Percentiles rank a stretch among this genome's conserved stretches.
Conservation (phyloP, 371 early-diverging fungal species). For the Actinomortierella wolfii region DNA sequence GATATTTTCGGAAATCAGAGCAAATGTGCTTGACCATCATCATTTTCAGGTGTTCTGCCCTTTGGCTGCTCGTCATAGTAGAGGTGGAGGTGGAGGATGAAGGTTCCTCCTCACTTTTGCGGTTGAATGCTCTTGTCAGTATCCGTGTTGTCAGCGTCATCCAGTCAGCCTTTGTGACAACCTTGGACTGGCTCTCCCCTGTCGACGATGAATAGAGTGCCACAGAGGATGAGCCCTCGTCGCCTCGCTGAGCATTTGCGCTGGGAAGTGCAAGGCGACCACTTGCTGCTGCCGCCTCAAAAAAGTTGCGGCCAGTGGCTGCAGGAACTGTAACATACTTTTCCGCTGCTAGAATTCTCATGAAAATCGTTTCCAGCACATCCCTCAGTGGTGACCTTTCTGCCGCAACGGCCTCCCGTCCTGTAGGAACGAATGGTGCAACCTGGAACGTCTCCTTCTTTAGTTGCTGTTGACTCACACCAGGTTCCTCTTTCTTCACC, state of each 20-base stretch:
- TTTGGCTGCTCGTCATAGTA: slow-evolving; percentile 3
- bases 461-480: slow-evolving; percentile 19
- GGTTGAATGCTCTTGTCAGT: slow-evolving; percentile 28
- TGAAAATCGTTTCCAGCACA: slow-evolving; percentile 33
- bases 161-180: slow-evolving; percentile 46
- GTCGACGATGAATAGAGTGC: too few relatives aligned
- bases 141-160: slow-evolving; percentile 38
- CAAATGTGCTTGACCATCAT: slow-evolving; percentile 41
- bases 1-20: slow-evolving; percentile 35
- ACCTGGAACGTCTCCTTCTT: slow-evolving; percentile 40
- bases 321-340: slow-evolving; percentile 33
- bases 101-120: slow-evolving; percentile 6
- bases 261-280: too few relatives aligned
- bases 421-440: slow-evolving; percentile 30
- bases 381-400: slow-evolving; percentile 1
- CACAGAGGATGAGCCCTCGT: too few relatives aligned
- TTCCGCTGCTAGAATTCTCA: slow-evolving; percentile 36
- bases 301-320: slow-evolving; percentile 30
- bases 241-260: too few relatives aligned
- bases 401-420: neutral
- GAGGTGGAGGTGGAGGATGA: neutral
- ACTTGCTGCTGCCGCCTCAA: slow-evolving; percentile 29
- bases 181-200: slow-evolving; percentile 10
- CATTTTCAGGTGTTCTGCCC: slow-evolving; percentile 9
- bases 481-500: slow-evolving; percentile 23